These are phyloP conservation scores for Mycotypha africana DNA, from an alignment of 371 early-diverging fungal genomes.

Conservation along the genomic window DNA sequence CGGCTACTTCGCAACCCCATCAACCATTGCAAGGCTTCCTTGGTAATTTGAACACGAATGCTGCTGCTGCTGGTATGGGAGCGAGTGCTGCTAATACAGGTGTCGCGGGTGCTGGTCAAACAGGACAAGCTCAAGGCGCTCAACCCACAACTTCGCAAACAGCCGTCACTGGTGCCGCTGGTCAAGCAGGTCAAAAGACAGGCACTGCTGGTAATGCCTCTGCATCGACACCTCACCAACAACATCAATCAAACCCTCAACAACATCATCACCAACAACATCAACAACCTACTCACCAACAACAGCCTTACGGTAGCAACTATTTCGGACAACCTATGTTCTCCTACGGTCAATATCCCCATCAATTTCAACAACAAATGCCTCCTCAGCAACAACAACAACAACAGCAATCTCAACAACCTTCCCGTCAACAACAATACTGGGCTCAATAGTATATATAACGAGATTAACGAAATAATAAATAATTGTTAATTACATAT, in stretches of 20 bases:
- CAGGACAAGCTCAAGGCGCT: slow-evolving; percentile 3
- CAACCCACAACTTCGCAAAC: slow-evolving; percentile 4
- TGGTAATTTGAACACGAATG: background rate
- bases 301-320: slow-evolving; percentile 14
- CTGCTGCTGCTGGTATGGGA: too few relatives aligned
- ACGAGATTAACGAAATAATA: background rate
- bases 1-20: slow-evolving; percentile 12
- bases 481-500: too few relatives aligned
- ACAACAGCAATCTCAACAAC: slow-evolving; percentile 4
- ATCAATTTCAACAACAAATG: slow-evolving; percentile 19
- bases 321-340: slow-evolving; percentile 35
- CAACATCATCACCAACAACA: slow-evolving; percentile 17
- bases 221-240: slow-evolving; percentile 3
- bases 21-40: slow-evolving; percentile 2
- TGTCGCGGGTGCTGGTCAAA: background rate
- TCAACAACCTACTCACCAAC: slow-evolving; percentile 21
- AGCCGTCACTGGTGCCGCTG: background rate
- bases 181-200: slow-evolving; percentile 1
- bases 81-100: background rate
- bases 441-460: slow-evolving; percentile 17
- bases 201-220: background rate
- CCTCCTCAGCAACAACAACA: slow-evolving; percentile 14
- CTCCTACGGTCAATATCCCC: slow-evolving; percentile 24
- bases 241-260: slow-evolving; percentile 6
- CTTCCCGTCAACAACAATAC: slow-evolving; percentile 20